These are phyloP conservation scores for Talaromyces stipitatus DNA, from an alignment of 495 filamentous ascomycete genomes.

Conservation along the genomic window DNA sequence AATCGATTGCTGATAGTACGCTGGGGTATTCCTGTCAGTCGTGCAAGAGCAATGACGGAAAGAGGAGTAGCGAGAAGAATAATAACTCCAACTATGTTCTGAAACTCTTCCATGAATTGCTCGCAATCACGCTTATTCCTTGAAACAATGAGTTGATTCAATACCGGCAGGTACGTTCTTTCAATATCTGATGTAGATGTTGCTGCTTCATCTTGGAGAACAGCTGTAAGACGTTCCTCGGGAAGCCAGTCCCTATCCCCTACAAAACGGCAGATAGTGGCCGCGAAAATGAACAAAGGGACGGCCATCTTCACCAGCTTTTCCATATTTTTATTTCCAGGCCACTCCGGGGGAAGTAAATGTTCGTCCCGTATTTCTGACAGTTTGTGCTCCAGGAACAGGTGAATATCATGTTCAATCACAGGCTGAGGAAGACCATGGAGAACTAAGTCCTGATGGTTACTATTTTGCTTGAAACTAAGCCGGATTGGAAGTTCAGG, in stretches of 20 bases:
- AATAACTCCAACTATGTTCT: slow-evolving; percentile 17
- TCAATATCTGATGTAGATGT: slow-evolving; percentile 13
- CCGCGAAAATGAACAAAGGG: slow-evolving; percentile 25
- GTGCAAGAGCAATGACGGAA: slow-evolving; percentile 9
- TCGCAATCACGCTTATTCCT: background rate
- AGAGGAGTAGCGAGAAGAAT: slow-evolving; percentile 18
- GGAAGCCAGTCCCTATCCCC: slow-evolving; percentile 12
- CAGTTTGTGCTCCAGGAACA: slow-evolving; percentile 13
- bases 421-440: slow-evolving; percentile 7
- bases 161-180: slow-evolving; percentile 21
- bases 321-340: slow-evolving; percentile 14
- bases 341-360: slow-evolving; percentile 28
- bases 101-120: slow-evolving; percentile 11
- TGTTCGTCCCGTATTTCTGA: slow-evolving; percentile 7
- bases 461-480: slow-evolving; percentile 12
- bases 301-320: slow-evolving; percentile 14
- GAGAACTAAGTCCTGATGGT: too few relatives aligned
- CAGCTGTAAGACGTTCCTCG: slow-evolving; percentile 5
- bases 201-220: slow-evolving; percentile 10
- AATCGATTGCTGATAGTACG: slow-evolving; percentile 9
- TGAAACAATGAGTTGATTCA: slow-evolving; percentile 20
- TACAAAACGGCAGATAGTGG: slow-evolving; percentile 22
- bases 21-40: slow-evolving; percentile 6
- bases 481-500: slow-evolving; percentile 18
- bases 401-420: slow-evolving; percentile 14